Evolutionary conservation across 2,329 filamentous ascomycete genomes (phyloP), one percentile per base, ranked within the genome.

Genomic region (Dactylonectria estremocensis): DNA sequence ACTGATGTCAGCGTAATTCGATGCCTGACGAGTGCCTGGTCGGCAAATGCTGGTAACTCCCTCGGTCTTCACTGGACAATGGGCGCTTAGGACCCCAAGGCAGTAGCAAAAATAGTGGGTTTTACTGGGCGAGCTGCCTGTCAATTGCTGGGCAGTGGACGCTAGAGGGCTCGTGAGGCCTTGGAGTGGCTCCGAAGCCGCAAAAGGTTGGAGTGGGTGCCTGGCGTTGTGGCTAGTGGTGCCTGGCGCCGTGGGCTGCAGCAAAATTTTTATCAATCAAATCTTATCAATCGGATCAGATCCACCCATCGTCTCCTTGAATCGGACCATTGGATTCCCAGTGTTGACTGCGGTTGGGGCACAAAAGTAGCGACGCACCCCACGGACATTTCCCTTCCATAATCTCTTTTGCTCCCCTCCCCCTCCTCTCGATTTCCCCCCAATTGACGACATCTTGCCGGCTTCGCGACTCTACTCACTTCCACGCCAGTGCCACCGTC

Each of bases 251-350:
- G 67, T 53, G 59, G 52, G 55, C 61, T 54, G 50, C 56, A 66
- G 69, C 70, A 67, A 74, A 74, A 71, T 69, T 80, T 80, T 83
- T 82, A 83, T 83, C 81, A 83, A 83, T 83, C 81, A 77, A 80
- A 84, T 84, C 83, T 84, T 83, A 84, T 84, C 83, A 84, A 84
- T 84, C 83, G 76, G 77, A 83, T 82, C 78, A 78, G 73, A 69
- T 73, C 77, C 78, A 78, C 76, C 68, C 71, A 63, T 72, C 62
- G 64, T 75, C 77, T 80, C 77, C 76, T 79, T 72, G 72, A 74
- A 79, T 79, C 77, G 76, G 77, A 78, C 77, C 75, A 78, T 78
- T 72, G 68, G 70, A 64, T 69, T 74, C 69, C 59, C 55, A 69
- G 68, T 53, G 61, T 71, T 69, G 72, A 69, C 71, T 72, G 71